Conservation (phyloP, 2,329 filamentous ascomycete genomes). For the Aspergillus sclerotialis region DNA sequence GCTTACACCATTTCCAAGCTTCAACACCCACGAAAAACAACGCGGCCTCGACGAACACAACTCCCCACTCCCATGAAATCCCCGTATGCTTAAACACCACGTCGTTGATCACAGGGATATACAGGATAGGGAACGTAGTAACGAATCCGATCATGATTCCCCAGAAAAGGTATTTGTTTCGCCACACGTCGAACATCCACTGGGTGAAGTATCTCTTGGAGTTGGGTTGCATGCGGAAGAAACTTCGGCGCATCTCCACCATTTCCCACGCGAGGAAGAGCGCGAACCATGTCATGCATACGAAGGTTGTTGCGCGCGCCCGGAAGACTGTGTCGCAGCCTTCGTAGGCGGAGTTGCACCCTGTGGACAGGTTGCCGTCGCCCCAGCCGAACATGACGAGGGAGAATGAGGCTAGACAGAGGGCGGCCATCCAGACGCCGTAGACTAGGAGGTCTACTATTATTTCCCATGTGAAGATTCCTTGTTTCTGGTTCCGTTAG, state of each 20-base stretch:
- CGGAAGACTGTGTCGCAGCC: slow-evolving; percentile 60
- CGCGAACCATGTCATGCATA: slow-evolving; percentile 68
- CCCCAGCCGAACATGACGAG: slow-evolving; percentile 59
- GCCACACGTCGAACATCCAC: slow-evolving; percentile 62
- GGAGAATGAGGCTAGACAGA: slow-evolving; percentile 58
- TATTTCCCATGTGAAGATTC: slow-evolving; percentile 72
- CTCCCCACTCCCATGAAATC: slow-evolving; percentile 64
- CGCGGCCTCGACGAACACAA: slow-evolving; percentile 55
- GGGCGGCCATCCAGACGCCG: slow-evolving; percentile 67
- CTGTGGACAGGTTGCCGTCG: slow-evolving; percentile 50
- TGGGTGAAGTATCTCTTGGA: slow-evolving; percentile 56
- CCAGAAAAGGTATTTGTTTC: slow-evolving; percentile 66
- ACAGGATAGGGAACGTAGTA: slow-evolving; percentile 54
- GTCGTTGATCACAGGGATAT: slow-evolving; percentile 62
- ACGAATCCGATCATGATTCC: slow-evolving; percentile 53
- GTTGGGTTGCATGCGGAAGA: slow-evolving; percentile 66
- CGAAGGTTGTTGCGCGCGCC: slow-evolving; percentile 66
- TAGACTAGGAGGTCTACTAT: slow-evolving; percentile 74
- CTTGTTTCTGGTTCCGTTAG: slow-evolving; percentile 40
- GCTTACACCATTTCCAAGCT: slow-evolving; percentile 61
- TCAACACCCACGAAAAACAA: slow-evolving; percentile 61
- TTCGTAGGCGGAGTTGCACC: slow-evolving; percentile 55
- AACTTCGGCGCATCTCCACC: slow-evolving; percentile 63
- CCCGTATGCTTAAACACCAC: slow-evolving; percentile 59
- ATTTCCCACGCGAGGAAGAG: slow-evolving; percentile 75